These are phyloP conservation scores for Haplosporangium sp. DNA, from an alignment of 371 early-diverging fungal genomes.

Conservation along the genomic window DNA sequence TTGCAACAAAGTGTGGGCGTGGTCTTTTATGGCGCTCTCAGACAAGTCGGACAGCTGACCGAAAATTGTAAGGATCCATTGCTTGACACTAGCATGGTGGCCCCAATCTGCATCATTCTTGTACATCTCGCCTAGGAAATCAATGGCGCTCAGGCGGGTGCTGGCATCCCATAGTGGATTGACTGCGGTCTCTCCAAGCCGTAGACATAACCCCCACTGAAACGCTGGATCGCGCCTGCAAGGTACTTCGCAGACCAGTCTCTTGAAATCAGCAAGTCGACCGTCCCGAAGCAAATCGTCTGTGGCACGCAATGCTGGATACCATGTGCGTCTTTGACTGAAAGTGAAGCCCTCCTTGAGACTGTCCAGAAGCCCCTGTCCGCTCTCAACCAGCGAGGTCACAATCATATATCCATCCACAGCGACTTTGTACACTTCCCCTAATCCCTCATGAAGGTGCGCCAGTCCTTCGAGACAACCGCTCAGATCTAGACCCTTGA, in stretches of 20 bases:
- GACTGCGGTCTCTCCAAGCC: background rate
- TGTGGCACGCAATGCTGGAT: background rate
- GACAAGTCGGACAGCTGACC: background rate
- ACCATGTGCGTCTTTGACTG: background rate
- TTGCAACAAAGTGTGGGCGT: background rate
- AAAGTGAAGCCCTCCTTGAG: background rate
- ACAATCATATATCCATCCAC: background rate
- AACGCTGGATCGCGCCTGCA: background rate
- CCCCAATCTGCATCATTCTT: background rate
- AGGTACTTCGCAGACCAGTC: background rate
- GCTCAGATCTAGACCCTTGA: background rate
- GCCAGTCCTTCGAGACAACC: background rate
- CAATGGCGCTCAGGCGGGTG: background rate
- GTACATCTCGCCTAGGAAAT: conserved; percentile 2
- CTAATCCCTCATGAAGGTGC: background rate
- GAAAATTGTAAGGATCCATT: background rate
- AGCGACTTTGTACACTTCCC: background rate
- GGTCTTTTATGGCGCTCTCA: background rate
- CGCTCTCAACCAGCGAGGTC: background rate
- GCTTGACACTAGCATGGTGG: background rate
- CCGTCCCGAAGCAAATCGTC: background rate
- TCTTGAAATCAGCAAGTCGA: conserved; percentile 1
- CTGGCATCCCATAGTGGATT: background rate
- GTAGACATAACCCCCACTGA: conserved; percentile 1
- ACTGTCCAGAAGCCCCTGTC: background rate